A percentile compares a stretch with the other conserved stretches of the same genome.
These are phyloP conservation scores for Eucalyptus polybractea DNA, from an alignment of 345 rosid genomes.

Conservation along the genomic window DNA sequence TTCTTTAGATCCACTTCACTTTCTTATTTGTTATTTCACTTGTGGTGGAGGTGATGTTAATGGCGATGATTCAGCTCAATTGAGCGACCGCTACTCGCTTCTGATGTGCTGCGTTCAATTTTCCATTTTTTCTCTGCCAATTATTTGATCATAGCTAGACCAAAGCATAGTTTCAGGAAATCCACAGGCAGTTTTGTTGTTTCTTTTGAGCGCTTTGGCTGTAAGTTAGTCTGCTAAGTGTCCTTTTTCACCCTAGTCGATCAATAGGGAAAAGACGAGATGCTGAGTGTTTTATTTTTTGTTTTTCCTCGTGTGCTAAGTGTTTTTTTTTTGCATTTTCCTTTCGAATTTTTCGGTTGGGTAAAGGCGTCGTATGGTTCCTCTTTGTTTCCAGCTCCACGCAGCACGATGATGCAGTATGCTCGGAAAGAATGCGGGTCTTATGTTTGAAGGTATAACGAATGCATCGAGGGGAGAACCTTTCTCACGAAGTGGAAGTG, in stretches of 20 bases:
- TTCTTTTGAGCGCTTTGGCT: background rate
- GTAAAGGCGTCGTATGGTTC: no score
- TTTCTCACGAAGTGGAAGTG: constrained; percentile 18
- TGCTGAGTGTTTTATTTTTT: no score
- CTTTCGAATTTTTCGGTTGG: background rate
- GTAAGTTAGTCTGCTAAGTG: background rate
- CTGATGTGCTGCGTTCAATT: background rate
- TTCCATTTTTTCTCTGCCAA: background rate
- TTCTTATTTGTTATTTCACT: background rate
- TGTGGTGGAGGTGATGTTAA: background rate
- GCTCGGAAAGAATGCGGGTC: constrained; percentile 10
- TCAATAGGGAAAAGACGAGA: background rate
- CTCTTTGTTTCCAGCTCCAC: constrained; percentile 28
- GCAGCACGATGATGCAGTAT: constrained; percentile 26
- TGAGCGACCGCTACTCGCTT: background rate
- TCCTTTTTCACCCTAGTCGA: no score
- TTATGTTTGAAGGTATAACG: constrained; percentile 52
- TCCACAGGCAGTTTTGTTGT: background rate
- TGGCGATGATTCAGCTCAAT: background rate
- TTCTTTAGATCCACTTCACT: background rate
- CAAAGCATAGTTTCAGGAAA: background rate
- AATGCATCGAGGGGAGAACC: constrained; percentile 19
- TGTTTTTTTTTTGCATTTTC: background rate
- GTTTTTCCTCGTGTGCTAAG: background rate
- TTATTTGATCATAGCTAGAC: background rate